These are phyloP conservation scores for Oryza punctata DNA, from an alignment of 176 grass and related monocot genomes.

Conservation along the genomic window DNA sequence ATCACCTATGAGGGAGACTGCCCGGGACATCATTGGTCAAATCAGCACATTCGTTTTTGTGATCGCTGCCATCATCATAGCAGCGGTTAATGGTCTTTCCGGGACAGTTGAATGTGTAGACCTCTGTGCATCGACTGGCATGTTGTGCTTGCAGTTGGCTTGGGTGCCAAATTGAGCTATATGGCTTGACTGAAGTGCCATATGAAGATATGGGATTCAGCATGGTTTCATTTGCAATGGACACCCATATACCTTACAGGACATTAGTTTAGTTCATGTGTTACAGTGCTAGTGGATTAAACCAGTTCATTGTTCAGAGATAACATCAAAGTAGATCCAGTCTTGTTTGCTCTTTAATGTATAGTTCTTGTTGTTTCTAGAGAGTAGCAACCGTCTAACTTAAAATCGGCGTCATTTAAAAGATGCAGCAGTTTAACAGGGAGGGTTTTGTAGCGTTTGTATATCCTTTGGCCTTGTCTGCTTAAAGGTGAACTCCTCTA, in stretches of 20 bases:
- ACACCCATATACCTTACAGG: constrained; percentile 37
- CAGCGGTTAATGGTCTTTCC: constrained; percentile 25
- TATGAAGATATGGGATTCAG: constrained; percentile 53
- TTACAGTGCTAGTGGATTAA: constrained; percentile 46
- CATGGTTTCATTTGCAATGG: constrained; percentile 55
- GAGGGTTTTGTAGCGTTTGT: constrained; percentile 49
- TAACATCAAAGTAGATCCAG: constrained; percentile 60
- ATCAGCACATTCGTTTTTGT: constrained; percentile 38
- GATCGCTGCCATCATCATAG: constrained; percentile 19
- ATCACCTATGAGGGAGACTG: constrained; percentile 27
- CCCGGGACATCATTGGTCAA: constrained; percentile 31
- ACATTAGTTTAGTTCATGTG: constrained; percentile 47
- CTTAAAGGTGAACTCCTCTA: constrained; percentile 39
- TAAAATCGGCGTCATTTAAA: constrained; percentile 38
- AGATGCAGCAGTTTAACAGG: constrained; percentile 39
- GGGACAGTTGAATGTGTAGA: constrained; percentile 34
- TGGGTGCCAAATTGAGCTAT: constrained; percentile 46
- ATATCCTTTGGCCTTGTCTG: constrained; percentile 42
- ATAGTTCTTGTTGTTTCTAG: constrained; percentile 65
- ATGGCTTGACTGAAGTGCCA: constrained; percentile 56
- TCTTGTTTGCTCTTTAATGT: constrained; percentile 54
- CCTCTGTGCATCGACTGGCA: constrained; percentile 48
- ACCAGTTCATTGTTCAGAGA: constrained; percentile 68
- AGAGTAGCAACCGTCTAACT: constrained; percentile 46
- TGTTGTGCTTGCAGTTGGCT: constrained; percentile 47